Conservation (phyloP, 2,329 filamentous ascomycete genomes). For the Colletotrichum australisinense region DNA sequence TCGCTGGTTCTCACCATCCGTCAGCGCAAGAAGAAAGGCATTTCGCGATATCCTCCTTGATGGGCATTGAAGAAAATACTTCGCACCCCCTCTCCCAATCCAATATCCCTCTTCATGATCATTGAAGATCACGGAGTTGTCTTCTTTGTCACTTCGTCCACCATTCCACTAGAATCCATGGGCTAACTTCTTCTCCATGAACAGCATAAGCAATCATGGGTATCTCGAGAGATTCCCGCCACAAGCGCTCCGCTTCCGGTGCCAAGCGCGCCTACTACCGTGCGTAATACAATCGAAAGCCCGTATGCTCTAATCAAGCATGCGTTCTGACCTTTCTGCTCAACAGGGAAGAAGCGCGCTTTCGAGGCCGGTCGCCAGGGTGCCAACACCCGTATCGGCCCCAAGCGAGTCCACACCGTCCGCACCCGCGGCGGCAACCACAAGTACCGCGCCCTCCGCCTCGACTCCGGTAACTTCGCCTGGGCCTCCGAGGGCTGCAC, state of each 20-base stretch:
- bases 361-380: constrained; percentile 99
- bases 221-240: constrained; percentile 99
- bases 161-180: not conserved
- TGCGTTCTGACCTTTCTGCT: constrained; percentile 76
- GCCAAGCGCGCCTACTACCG: constrained; percentile 96
- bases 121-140: not conserved
- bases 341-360: constrained; percentile 92
- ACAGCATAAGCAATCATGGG: constrained; percentile 88
- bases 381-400: constrained; percentile 98
- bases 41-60: constrained; percentile 24
- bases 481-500: constrained; percentile 98
- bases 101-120: too few species aligned
- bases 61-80: not conserved
- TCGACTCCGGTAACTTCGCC: constrained; percentile 99
- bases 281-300: constrained; percentile 75
- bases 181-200: constrained; percentile 43
- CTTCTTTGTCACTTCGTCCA: not conserved
- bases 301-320: constrained; percentile 70
- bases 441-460: constrained; percentile 99
- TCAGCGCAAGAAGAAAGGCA: constrained; percentile 17
- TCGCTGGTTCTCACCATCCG: not conserved
- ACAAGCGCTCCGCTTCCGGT: constrained; percentile 99
- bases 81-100: not conserved
- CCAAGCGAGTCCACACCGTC: constrained; percentile 96
- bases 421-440: constrained; percentile 98